Evolutionary conservation across 2,329 filamentous ascomycete species (phyloP), one percentile per base, ranked within the genome.

Genomic region (Rhynchosporium graminicola): DNA sequence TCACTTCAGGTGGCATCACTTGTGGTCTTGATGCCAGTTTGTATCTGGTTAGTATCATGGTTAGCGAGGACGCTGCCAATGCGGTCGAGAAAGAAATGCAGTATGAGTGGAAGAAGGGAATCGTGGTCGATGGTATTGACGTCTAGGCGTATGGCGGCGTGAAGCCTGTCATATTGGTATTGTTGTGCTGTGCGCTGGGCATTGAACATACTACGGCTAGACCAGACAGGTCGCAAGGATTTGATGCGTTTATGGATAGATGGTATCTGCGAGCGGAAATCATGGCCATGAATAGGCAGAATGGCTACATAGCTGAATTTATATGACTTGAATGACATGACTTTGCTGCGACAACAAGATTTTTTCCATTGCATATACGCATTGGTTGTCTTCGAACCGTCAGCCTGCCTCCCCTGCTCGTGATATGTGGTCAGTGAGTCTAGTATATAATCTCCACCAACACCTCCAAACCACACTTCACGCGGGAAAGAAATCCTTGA

Each of bases 81-180:
- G 89, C 94, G 78, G 87, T 91, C 68, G 88, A 89, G 73, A 84
- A 87, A 67, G 71, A 84, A 68, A 86, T 95, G 82, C 89, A 94
- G 79, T 90, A 93, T 81, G 86, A 83, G 73, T 96, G 92, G 92
- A 84, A 85, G 76, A 94, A 93, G 86, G 91, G 91, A 70, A 81
- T 90, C 75, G 90, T 92, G 70, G 88, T 94, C 70, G 90, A 94
- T 75, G 90, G 90, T 67, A 86, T 93, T 75, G 91, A 95, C 78
- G 90, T 95, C 76, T 94, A 86, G 63, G 60, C 59, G 63, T 64
- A 40, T 46, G 63, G 63, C 57, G 59, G 58, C 57, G 45, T 31
- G 42, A 38, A 6, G 20, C 7, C 33, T 38, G 43, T 51, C 50
- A 51, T 57, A 51, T 31, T 47, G 26, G 29, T 26, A 33, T 40